Evolutionary conservation across 2,329 filamentous ascomycete species (phyloP), one percentile per base, ranked within the genome.

Genomic region (Graphilbum sp.): DNA sequence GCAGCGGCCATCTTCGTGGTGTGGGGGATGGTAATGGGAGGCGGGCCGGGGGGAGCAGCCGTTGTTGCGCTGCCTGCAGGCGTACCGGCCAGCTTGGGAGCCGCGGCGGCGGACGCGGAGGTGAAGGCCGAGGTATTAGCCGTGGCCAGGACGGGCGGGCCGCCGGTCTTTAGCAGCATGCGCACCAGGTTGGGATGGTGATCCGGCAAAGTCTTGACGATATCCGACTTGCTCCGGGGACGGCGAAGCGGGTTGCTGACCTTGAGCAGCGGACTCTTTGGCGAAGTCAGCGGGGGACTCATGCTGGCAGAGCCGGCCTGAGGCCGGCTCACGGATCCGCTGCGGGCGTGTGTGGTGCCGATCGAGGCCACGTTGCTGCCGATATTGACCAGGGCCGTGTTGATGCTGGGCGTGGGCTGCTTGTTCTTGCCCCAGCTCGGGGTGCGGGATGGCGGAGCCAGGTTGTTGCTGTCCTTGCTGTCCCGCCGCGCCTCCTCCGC

Each of bases 301-400:
- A 65, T 62, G 33, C 63, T 66, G 29, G 38, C 32, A 9, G 42
- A 38, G 19, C 38, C 41, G 3, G 34, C 38, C 11, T 41, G 36
- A 10, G 43, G 41, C 23, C 37, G 39, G 47, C 70, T 70, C 41
- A 81, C 62, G 6, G 78, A 79, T 27, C 71, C 69, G 43, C 65
- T 73, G 25, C 70, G 64, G 29, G 68, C 60, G 47, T 76, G 72
- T 0, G 64, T 60, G 4, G 66, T 62, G 19, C 69, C 70, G 30
- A 77, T 69, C 15, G 69, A 63, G 17, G 69, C 69, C 27, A 69
- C 61, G 33, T 62, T 62, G 25, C 61, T 65, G 4, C 63, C 67
- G 60, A 76, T 71, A 18, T 63, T 65, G 7, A 67, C 57, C 31
- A 78, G 52, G 2, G 70, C 67, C 0, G 69, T 75, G 47, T 74